Evolutionary conservation across 202 grass and related monocot species (phyloP).

Genomic region (Zoysia matrella): DNA sequence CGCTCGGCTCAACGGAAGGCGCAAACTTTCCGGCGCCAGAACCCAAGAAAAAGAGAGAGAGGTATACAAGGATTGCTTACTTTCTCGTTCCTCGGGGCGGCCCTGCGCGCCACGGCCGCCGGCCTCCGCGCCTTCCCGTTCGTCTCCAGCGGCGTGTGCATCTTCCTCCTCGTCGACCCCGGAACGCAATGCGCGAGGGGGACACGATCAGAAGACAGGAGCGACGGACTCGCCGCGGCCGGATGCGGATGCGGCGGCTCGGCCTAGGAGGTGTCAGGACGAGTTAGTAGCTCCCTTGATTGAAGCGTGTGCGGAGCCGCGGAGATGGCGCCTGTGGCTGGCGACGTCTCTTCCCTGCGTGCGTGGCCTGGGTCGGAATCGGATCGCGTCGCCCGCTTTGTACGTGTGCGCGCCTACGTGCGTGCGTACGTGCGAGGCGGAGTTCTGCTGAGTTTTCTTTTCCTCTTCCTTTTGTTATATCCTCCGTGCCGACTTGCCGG

Average conservation of each 20-base stretch:
- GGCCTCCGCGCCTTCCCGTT: conserved; percentile 14
- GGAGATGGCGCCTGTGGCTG: conserved; percentile 22
- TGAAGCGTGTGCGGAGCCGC: not conserved
- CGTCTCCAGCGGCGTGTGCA: conserved; percentile 32
- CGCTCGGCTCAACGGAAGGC: conserved; percentile 56
- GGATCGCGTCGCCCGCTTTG: not conserved
- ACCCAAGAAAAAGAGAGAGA: not conserved
- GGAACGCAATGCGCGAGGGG: not conserved
- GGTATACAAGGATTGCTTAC: conserved; percentile 42
- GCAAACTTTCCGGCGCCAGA: conserved; percentile 35
- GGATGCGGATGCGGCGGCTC: not conserved
- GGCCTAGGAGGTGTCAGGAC: not conserved
- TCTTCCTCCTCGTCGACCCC: not conserved
- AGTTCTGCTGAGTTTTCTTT: not conserved
- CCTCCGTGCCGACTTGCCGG: conserved; percentile 19
- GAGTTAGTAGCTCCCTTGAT: not conserved
- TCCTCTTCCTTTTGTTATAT: not conserved
- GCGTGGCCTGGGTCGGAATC: conserved; percentile 2
- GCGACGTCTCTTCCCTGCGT: not conserved
- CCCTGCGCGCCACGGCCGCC: conserved; percentile 44
- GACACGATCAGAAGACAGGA: too few species aligned
- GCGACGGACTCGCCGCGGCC: not conserved
- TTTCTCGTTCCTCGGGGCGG: conserved; percentile 62
- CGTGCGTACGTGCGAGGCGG: not conserved
- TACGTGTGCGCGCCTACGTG: not conserved